Percentiles rank a stretch among this genome's conserved stretches.
These are phyloP conservation scores for Coniferiporia sulphurascens DNA, from an alignment of 1,284 basidiomycete species.

Conservation along the genomic window DNA sequence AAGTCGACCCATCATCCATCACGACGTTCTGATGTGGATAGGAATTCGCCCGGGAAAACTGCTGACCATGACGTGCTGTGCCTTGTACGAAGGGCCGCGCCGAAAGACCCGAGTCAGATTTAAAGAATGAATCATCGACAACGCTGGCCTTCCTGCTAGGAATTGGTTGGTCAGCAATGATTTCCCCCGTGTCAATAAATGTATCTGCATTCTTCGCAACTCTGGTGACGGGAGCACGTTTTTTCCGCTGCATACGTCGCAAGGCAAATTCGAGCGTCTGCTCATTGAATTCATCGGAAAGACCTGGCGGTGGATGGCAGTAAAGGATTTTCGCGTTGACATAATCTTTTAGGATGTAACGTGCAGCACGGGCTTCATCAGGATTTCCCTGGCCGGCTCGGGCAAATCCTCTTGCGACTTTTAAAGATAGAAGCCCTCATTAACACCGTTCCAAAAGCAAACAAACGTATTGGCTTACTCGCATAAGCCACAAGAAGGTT, in stretches of 20 bases:
- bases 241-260: slow-evolving; percentile 59
- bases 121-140: slow-evolving; percentile 86
- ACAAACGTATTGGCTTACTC: slow-evolving; percentile 50
- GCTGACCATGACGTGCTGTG: slow-evolving; percentile 50
- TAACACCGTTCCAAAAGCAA: slow-evolving; percentile 3
- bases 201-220: slow-evolving; percentile 83
- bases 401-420: slow-evolving; percentile 91
- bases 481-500: slow-evolving; percentile 89
- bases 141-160: slow-evolving; percentile 52
- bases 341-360: slow-evolving; percentile 96
- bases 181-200: slow-evolving; percentile 44
- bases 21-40: slow-evolving; percentile 83
- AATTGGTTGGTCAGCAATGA: slow-evolving; percentile 25
- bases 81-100: slow-evolving; percentile 64
- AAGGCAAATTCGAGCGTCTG: slow-evolving; percentile 65
- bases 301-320: slow-evolving; percentile 81
- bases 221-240: slow-evolving; percentile 80
- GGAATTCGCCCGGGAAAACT: slow-evolving; percentile 56
- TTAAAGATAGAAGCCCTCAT: slow-evolving; percentile 2
- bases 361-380: slow-evolving; percentile 91
- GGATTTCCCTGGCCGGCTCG: slow-evolving; percentile 96
- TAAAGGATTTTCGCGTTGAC: slow-evolving; percentile 92
- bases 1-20: slow-evolving; percentile 66
- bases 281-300: slow-evolving; percentile 74
- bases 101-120: slow-evolving; percentile 44